Base-by-base conservation (phyloP, 2,329 filamentous ascomycete species). In the Capronia coronata region DNA sequence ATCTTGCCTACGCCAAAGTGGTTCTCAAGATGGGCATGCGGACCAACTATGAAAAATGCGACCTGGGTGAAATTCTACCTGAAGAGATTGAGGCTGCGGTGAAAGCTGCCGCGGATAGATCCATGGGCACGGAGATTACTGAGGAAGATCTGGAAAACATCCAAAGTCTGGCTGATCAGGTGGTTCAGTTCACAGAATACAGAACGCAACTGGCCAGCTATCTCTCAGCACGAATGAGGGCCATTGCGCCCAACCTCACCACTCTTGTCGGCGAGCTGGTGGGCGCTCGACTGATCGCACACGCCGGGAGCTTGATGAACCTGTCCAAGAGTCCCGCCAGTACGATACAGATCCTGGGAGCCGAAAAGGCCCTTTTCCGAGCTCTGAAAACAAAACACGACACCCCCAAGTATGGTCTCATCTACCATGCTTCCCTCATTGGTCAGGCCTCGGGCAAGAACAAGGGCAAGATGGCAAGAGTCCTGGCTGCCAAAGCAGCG, bases 361-460 rank as follows among this genome's bases (percentile, higher is more conserved):
- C 93, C 53, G 93, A 98, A 75, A 98, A 98, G 79, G 93, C 93
- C 6, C 82, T 98, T 38, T 98, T 98, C 84, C 84, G 93, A 65
- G 93, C 93, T 16, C 78, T 98, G 57, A 98, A 98, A 81, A 98
- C 93, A 43, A 97, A 98, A 79, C 91, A 97, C 71, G 89, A 96
- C 66, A 98, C 93, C 32, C 93, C 93, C 66, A 98, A 97, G 73
- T 98, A 97, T 64, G 93, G 93, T 78, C 78, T 94, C 58, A 87
- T 94, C 67, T 94, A 93, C 73, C 86, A 94, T 71, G 86, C 87
- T 42, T 93, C 87, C 22, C 80, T 98, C 39, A 94, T 98, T 59
- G 94, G 93, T 38, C 93, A 98, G 74, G 93, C 93, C 23, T 94
- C 87, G 16, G 93, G 93, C 64, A 91, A 88, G 76, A 97, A 97